Evolutionary conservation across 257 asterid species (phyloP).

Genomic region (Coffea eugenioides): DNA sequence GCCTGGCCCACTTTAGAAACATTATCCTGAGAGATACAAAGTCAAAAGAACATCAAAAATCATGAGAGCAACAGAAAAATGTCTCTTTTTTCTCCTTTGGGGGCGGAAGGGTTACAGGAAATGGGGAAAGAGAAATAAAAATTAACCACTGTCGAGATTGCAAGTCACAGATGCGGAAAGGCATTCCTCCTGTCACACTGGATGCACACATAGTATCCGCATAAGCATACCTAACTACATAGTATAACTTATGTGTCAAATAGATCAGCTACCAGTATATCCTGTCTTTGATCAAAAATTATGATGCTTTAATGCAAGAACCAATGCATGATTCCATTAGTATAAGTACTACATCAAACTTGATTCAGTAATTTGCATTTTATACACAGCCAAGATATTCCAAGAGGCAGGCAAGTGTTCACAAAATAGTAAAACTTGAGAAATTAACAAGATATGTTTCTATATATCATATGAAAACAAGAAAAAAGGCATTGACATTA

Average conservation of each 20-base stretch:
- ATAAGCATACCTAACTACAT: too few species aligned
- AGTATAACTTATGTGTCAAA: background rate
- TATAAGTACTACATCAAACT: background rate
- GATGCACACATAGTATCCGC: background rate
- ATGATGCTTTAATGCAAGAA: background rate
- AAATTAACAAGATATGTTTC: background rate
- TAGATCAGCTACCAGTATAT: background rate
- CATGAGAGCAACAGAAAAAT: background rate
- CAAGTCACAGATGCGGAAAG: background rate
- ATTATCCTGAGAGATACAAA: slow-evolving; percentile 48
- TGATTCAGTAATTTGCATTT: background rate
- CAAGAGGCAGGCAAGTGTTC: background rate
- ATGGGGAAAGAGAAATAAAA: background rate
- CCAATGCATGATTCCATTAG: background rate
- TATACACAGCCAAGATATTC: too few species aligned
- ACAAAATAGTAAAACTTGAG: background rate
- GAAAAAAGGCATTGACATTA: background rate
- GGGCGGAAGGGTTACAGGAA: background rate
- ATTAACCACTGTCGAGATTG: background rate
- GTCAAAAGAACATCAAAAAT: slow-evolving; percentile 11
- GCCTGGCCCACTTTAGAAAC: slow-evolving; percentile 71
- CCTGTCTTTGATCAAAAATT: background rate
- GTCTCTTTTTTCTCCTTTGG: background rate
- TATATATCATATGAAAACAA: background rate
- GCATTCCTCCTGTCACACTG: background rate